Evolutionary conservation across 1,284 basidiomycete species (phyloP), one percentile per base, ranked within the genome.

Genomic region (Pascua sp.): DNA sequence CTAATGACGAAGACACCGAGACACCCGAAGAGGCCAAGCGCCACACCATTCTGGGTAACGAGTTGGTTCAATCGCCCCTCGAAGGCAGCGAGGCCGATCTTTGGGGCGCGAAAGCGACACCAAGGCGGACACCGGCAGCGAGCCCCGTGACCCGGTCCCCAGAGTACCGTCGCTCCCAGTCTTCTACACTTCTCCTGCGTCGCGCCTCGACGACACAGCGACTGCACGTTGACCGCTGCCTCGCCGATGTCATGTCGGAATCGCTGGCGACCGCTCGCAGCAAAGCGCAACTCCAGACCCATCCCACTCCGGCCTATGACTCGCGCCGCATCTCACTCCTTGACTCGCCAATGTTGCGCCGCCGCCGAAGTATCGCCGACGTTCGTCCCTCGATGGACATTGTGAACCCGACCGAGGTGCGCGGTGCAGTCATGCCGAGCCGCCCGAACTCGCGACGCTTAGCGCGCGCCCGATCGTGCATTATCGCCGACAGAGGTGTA

Each of bases 151-250:
- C 38, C 17, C 51, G 43, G 18, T 42, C 52, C 16, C 51, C 61
- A 61, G 45, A 50, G 55, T 49, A 61, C 53, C 39, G 67, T 61
- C 51, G 63, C 66, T 49, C 57, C 53, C 41, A 57, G 42, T 15
- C 65, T 49, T 54, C 54, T 51, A 50, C 83, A 4, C 81, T 89
- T 48, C 79, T 87, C 42, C 83, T 90, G 53, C 82, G 85, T 38
- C 85, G 89, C 10, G 84, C 85, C 10, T 86, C 89, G 8, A 78
- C 82, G 13, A 80, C 83, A 39, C 84, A 86, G 38, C 85, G 90
- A 17, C 80, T 84, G 36, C 63, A 70, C 8, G 75, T 80, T 51
- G 78, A 80, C 60, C 67, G 74, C 7, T 68, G 72, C 0, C 65
- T 80, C 5, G 58, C 65, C 8, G 79, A 80, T 56, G 66, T 80